Conservation (phyloP, 805 yeast genomes). For the Metschnikowia hibisci region DNA sequence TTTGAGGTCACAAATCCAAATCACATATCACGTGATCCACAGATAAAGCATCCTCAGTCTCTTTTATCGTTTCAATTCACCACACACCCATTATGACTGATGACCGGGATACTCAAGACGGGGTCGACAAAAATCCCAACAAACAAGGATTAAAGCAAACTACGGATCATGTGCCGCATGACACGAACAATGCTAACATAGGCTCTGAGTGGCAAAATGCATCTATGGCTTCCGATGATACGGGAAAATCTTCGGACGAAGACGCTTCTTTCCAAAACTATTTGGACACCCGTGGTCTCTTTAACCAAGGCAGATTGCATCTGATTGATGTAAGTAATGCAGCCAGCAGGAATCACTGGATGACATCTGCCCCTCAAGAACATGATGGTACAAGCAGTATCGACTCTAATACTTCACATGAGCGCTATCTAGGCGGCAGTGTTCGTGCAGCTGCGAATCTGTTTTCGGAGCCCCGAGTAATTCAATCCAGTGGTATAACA, state of each 20-base stretch:
- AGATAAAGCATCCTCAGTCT: neutral
- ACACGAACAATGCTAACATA: too few species aligned
- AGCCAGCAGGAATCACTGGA: neutral
- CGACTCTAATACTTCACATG: neutral
- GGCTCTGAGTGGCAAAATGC: constrained; percentile 1
- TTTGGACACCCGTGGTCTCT: neutral
- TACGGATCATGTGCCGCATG: too few species aligned
- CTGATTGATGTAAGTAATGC: neutral
- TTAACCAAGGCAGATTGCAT: neutral
- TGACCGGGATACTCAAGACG: neutral
- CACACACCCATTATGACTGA: neutral
- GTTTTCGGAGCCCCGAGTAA: too few species aligned
- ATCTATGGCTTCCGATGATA: neutral
- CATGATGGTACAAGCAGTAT: neutral
- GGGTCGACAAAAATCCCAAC: neutral
- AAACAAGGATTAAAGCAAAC: neutral
- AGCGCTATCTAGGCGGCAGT: neutral
- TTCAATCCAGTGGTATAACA: too few species aligned
- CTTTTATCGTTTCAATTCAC: neutral
- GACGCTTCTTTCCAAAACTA: neutral
- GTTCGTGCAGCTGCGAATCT: neutral
- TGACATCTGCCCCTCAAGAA: neutral
- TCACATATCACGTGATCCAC: constrained; percentile 1
- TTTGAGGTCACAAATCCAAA: neutral
- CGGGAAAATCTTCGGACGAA: neutral